phyloP scores from a whole-genome alignment of 1,139 yeast species.

The Diutina sp. region DNA sequence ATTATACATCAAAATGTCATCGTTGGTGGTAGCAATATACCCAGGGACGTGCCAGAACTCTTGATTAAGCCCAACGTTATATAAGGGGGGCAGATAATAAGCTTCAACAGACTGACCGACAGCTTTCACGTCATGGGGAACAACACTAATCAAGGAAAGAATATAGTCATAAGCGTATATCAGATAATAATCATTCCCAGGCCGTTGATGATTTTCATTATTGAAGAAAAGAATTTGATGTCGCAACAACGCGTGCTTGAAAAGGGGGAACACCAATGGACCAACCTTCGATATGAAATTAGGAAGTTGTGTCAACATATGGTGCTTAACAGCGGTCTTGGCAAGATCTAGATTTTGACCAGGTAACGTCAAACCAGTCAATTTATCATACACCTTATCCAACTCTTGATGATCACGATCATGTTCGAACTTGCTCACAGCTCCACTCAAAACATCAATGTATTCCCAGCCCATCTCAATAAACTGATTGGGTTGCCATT shows the following conservation, averaged over 20 bases:
- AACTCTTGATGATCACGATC: slow-evolving; percentile 11
- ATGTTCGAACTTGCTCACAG: slow-evolving; percentile 26
- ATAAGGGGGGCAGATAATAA: slow-evolving; percentile 29
- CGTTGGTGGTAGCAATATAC: slow-evolving; percentile 59
- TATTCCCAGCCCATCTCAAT: slow-evolving; percentile 46
- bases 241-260: slow-evolving; percentile 56
- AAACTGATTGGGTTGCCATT: slow-evolving; percentile 43
- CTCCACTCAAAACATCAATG: slow-evolving; percentile 27
- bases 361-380: slow-evolving; percentile 5
- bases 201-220: slow-evolving; percentile 3
- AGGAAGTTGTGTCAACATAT: slow-evolving; percentile 37
- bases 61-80: slow-evolving; percentile 56
- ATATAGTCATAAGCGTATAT: slow-evolving; percentile 19
- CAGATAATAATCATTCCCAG: neutral
- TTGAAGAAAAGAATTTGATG: slow-evolving; percentile 49
- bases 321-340: slow-evolving; percentile 13
- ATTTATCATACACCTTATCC: slow-evolving; percentile 10
- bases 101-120: neutral
- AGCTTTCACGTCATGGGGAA: slow-evolving; percentile 17
- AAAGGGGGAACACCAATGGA: slow-evolving; percentile 57
- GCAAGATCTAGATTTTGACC: neutral
- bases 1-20: slow-evolving; percentile 51
- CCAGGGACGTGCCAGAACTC: slow-evolving; percentile 18
- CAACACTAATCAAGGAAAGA: slow-evolving; percentile 22
- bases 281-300: slow-evolving; percentile 44